A percentile compares a stretch with the other conserved stretches of the same genome.
Conservation (phyloP, 1,284 basidiomycete species). For the Irpex rosettiformis region DNA sequence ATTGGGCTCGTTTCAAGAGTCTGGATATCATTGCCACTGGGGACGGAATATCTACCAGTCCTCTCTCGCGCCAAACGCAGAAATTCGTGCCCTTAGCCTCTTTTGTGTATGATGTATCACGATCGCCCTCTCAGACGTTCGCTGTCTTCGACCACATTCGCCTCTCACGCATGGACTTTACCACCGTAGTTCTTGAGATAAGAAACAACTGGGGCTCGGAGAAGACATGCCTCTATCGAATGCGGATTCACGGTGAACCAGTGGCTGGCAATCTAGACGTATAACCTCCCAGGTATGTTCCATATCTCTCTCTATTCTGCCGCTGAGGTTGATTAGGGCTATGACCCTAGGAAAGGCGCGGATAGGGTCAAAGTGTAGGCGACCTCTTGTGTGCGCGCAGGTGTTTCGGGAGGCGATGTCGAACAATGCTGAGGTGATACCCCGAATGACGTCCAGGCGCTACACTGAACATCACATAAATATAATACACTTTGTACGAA, state of each 20-base stretch:
- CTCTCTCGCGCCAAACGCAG: background rate
- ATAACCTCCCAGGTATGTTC: background rate
- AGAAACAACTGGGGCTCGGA: constrained; percentile 13
- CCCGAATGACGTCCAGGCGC: no score
- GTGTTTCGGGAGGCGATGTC: no score
- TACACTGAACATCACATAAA: background rate
- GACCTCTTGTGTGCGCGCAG: no score
- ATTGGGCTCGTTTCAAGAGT: background rate
- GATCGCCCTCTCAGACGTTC: constrained; percentile 9
- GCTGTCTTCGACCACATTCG: constrained; percentile 4
- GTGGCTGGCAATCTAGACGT: background rate
- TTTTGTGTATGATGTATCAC: constrained; percentile 9
- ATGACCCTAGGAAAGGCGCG: no score
- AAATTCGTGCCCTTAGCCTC: constrained; percentile 5
- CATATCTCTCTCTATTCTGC: no score
- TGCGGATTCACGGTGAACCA: constrained; percentile 14
- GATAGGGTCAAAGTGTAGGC: no score
- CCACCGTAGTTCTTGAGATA: constrained; percentile 13
- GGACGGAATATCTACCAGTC: background rate
- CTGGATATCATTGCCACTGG: background rate
- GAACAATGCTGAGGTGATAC: no score
- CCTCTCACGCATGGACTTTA: constrained; percentile 3
- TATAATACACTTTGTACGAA: background rate
- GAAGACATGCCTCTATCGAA: constrained; percentile 13
- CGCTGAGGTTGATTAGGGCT: no score